These are phyloP conservation scores for Fraxinus latifolia DNA, from an alignment of 305 asterid genomes.

Conservation along the genomic window DNA sequence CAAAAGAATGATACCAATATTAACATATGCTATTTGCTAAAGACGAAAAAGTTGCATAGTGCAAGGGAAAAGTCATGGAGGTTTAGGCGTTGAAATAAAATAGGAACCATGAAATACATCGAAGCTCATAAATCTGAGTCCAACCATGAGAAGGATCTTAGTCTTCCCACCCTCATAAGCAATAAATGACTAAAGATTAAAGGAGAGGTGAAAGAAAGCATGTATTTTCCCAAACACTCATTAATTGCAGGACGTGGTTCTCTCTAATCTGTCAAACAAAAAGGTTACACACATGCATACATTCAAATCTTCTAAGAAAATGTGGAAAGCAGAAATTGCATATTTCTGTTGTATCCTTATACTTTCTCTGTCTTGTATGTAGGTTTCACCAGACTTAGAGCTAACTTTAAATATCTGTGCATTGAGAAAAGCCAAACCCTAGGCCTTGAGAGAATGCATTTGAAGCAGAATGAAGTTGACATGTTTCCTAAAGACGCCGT, in stretches of 20 bases:
- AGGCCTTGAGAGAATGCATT: neutral
- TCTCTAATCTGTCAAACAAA: neutral
- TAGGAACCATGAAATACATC: neutral
- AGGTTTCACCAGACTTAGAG: neutral
- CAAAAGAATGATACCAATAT: neutral
- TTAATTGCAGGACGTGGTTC: neutral
- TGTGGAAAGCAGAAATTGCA: neutral
- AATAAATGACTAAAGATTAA: neutral
- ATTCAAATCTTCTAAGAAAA: neutral
- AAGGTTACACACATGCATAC: neutral
- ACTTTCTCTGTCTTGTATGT: neutral
- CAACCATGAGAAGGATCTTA: neutral
- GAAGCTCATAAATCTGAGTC: neutral
- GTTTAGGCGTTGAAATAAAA: neutral
- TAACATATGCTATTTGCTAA: neutral
- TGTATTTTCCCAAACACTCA: neutral
- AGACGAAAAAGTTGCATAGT: neutral
- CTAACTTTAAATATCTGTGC: neutral
- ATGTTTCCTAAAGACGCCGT: neutral
- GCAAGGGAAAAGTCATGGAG: neutral
- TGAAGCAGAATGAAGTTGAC: neutral
- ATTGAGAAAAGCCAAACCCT: neutral
- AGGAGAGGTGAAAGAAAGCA: neutral
- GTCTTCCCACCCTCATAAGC: neutral
- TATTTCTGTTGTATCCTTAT: neutral